A percentile compares a stretch with the other conserved stretches of the same genome.
These are phyloP conservation scores for Uncinocarpus reesii DNA, from an alignment of 2,329 filamentous ascomycete genomes.

Conservation along the genomic window DNA sequence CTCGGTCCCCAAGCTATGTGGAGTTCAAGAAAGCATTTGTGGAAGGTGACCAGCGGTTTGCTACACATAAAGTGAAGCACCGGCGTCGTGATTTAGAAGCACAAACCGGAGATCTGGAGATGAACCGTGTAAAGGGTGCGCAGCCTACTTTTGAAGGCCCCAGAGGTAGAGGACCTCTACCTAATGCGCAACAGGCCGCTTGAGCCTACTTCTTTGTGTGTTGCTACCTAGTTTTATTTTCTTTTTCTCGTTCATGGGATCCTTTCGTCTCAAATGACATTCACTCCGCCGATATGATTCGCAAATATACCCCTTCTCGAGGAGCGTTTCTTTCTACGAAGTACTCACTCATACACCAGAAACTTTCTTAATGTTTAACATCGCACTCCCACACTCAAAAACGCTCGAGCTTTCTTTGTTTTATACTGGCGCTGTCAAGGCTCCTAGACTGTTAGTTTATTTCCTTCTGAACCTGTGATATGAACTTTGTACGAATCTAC, in stretches of 20 bases:
- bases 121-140: slow-evolving; percentile 49
- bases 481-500: neutral
- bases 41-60: slow-evolving; percentile 76
- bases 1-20: slow-evolving; percentile 78
- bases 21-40: slow-evolving; percentile 69
- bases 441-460: neutral
- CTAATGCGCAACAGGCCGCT: slow-evolving; percentile 2
- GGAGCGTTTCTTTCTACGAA: neutral
- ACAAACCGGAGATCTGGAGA: slow-evolving; percentile 54
- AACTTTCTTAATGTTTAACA: neutral
- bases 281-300: neutral
- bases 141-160: slow-evolving; percentile 13
- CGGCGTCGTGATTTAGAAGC: slow-evolving; percentile 41
- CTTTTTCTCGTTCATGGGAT: neutral
- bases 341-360: neutral
- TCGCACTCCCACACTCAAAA: neutral
- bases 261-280: neutral
- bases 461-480: neutral
- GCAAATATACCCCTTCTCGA: slow-evolving; percentile 5
- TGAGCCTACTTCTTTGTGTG: neutral
- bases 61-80: slow-evolving; percentile 46
- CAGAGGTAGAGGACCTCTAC: slow-evolving; percentile 8
- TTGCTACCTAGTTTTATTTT: neutral
- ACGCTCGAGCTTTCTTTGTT: neutral
- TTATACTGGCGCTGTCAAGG: neutral